phyloP scores from a whole-genome alignment of 169 alveolate genomes.

The Perkinsus olseni region DNA sequence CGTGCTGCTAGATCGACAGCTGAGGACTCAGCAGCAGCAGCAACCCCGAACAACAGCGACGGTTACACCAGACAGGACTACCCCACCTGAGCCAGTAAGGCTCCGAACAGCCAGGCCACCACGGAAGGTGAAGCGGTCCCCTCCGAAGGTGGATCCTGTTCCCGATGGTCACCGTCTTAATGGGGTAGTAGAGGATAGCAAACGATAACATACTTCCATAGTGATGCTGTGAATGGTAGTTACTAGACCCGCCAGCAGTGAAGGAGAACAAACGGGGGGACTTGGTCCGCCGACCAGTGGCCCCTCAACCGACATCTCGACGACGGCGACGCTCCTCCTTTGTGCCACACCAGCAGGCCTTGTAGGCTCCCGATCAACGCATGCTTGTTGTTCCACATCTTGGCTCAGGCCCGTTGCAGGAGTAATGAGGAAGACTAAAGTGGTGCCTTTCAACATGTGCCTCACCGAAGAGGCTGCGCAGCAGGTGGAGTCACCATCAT shows the following conservation, averaged over 20 bases:
- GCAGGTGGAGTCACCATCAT: background rate
- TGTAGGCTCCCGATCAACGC: background rate
- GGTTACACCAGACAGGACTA: too few species aligned
- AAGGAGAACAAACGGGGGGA: background rate
- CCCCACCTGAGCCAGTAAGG: too few species aligned
- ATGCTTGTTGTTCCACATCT: background rate
- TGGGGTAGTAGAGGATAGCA: too few species aligned
- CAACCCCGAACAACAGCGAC: background rate
- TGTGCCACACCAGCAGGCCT: background rate
- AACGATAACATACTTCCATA: too few species aligned
- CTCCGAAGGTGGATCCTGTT: too few species aligned
- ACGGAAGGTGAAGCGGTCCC: too few species aligned
- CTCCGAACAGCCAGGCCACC: too few species aligned
- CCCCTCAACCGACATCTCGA: background rate
- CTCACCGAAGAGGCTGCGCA: background rate
- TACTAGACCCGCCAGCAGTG: background rate
- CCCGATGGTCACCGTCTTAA: too few species aligned
- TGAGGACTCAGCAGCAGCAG: background rate
- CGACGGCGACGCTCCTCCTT: background rate
- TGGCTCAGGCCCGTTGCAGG: background rate
- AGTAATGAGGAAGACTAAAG: background rate
- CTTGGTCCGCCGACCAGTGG: background rate
- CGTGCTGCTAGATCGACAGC: background rate
- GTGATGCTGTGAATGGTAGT: background rate
- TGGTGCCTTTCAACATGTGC: background rate